Evolutionary conservation across 2,329 filamentous ascomycete genomes (phyloP), one percentile per base, ranked within the genome.

Genomic region (Fusarium miscanthi): DNA sequence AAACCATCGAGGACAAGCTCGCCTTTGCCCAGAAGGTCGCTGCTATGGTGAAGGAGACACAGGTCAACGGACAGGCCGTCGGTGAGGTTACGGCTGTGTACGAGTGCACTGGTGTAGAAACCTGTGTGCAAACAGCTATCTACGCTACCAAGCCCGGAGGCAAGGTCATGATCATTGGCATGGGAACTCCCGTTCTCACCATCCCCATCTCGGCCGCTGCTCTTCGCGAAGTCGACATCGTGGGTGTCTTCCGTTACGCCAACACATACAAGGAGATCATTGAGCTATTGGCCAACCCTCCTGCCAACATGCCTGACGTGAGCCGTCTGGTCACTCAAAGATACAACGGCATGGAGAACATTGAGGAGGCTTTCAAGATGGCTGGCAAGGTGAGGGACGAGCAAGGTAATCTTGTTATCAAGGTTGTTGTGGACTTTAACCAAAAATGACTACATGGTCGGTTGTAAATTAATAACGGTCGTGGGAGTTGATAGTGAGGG

Each of bases 21-120:
- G 82, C 79, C 10, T 87, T 84, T 65, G 87, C 87, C 12, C 84
- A 85, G 70, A 82, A 84, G 41, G 83, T 88, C 4, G 86, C 89
- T 3, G 81, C 80, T 58, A 76, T 81, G 64, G 81, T 87, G 56
- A 83, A 82, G 74, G 74, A 74, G 37, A 80, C 81, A 1, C 69
- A 74, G 38, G 78, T 83, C 5, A 76, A 77, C 2, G 84, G 83
- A 13, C 78, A 83, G 71, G 84, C 87, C 17, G 85, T 93, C 66
- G 89, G 84, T 0, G 90, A 93, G 77, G 87, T 93, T 0, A 87
- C 89, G 56, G 88, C 89, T 3, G 91, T 92, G 5, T 94, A 92
- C 77, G 93, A 95, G 82, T 94, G 92, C 78, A 95, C 93, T 0
- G 93, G 93, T 13, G 92, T 94, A 27, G 92, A 93, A 78, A 88